Evolutionary conservation across 441 rosid species (phyloP).

Genomic region (Euphorbia schlechtendalii): DNA sequence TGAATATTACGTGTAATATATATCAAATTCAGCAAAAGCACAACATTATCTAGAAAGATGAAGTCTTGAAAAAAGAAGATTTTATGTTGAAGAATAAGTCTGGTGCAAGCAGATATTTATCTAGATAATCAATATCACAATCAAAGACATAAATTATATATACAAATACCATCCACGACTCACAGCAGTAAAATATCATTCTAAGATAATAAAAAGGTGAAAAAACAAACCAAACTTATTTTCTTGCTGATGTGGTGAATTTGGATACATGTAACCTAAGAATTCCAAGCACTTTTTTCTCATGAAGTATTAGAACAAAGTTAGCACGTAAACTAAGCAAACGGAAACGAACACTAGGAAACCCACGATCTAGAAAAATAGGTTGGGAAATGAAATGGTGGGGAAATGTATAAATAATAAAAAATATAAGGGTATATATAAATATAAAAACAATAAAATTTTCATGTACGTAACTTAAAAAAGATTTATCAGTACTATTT

Average conservation of each 20-base stretch:
- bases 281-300: not conserved
- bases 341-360: no score
- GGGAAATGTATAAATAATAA: no score
- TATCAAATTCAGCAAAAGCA: slow-evolving; percentile 2
- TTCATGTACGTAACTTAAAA: no score
- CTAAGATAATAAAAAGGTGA: not conserved
- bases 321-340: no score
- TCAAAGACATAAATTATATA: not conserved
- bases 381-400: no score
- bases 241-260: not conserved
- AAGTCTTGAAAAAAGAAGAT: not conserved
- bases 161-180: not conserved
- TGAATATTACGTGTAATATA: not conserved
- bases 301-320: not conserved
- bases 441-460: no score
- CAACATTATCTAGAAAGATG: slow-evolving; percentile 6
- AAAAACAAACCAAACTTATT: not conserved
- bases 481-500: no score
- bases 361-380: no score
- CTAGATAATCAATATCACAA: not conserved
- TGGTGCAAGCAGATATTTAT: not conserved
- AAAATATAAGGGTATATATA: no score
- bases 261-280: not conserved
- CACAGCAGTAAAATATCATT: not conserved
- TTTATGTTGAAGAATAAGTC: not conserved